A percentile compares a stretch with the other conserved stretches of the same genome.
These are phyloP conservation scores for Mortierella claussenii DNA, from an alignment of 192 early-diverging fungal genomes.

Conservation along the genomic window DNA sequence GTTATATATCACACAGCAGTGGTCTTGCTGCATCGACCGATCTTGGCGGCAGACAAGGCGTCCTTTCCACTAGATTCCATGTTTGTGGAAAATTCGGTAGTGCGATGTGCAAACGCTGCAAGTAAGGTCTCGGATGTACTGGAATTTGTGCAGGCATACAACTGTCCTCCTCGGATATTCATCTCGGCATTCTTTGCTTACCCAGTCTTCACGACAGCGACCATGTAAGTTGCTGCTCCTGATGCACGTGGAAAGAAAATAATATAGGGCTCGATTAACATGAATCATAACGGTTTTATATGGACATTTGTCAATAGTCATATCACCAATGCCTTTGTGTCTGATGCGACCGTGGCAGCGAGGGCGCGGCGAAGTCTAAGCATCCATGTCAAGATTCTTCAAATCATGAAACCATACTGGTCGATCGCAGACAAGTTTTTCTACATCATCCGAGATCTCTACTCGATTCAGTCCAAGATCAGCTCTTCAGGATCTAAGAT, in stretches of 20 bases:
- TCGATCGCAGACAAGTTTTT: constrained; percentile 64
- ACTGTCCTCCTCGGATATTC: constrained; percentile 22
- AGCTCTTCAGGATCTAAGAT: constrained; percentile 20
- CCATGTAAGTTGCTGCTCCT: constrained; percentile 60
- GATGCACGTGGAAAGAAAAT: too few relatives aligned
- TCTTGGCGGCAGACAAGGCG: constrained; percentile 43
- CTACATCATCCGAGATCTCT: constrained; percentile 64
- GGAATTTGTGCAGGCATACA: constrained; percentile 38
- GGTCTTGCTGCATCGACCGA: constrained; percentile 62
- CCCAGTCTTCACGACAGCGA: constrained; percentile 60
- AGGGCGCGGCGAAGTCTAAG: constrained; percentile 54
- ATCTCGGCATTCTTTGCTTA: constrained; percentile 62
- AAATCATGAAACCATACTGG: constrained; percentile 60
- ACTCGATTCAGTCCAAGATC: constrained; percentile 58
- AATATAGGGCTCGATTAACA: too few relatives aligned
- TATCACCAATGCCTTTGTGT: constrained; percentile 58
- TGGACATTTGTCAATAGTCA: constrained; percentile 37
- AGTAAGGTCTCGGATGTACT: constrained; percentile 55
- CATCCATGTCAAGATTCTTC: constrained; percentile 54
- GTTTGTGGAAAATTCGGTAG: constrained; percentile 54
- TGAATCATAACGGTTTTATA: too few relatives aligned
- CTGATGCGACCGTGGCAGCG: constrained; percentile 40
- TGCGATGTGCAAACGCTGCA: constrained; percentile 54
- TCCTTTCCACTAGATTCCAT: constrained; percentile 18
- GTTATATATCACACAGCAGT: constrained; percentile 58